Evolutionary conservation across 768 basidiomycete species (phyloP).

Genomic region (Hypsizygus marmoreus): DNA sequence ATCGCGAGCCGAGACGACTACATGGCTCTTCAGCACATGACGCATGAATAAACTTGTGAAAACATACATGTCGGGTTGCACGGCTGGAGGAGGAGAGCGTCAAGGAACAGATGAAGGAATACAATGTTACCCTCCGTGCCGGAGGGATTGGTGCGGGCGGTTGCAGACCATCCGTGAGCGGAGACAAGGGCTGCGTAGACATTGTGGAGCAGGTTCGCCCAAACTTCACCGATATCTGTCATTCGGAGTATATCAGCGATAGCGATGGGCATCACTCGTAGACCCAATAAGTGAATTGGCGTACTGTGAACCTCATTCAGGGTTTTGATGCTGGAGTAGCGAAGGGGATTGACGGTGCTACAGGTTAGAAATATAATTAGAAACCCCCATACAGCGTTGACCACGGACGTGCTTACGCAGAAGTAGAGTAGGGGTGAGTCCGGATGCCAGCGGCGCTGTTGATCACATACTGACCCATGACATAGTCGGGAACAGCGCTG

Average conservation of each 20-base stretch:
- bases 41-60: neutral
- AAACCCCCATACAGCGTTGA: conserved; percentile 24
- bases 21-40: neutral
- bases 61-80: conserved; percentile 36
- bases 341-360: conserved; percentile 34
- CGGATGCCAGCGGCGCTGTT: conserved; percentile 50
- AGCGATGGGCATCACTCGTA: neutral
- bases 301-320: conserved; percentile 40
- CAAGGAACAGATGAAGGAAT: conserved; percentile 40
- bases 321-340: conserved; percentile 32
- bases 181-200: conserved; percentile 22
- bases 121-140: conserved; percentile 35
- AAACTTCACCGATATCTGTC: conserved; percentile 45
- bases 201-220: conserved; percentile 27
- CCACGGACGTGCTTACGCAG: conserved; percentile 20
- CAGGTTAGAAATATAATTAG: conserved; percentile 18
- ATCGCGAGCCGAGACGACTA: conserved; percentile 36
- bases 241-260: neutral
- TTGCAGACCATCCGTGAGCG: conserved; percentile 17
- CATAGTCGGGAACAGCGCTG: conserved; percentile 28
- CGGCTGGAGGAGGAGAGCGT: conserved; percentile 36
- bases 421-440: conserved; percentile 50
- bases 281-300: neutral
- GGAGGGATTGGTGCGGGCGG: conserved; percentile 29
- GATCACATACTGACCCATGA: conserved; percentile 46